These are phyloP conservation scores for Trichosporon faecale DNA, from an alignment of 1,284 basidiomycete species.

Conservation along the genomic window DNA sequence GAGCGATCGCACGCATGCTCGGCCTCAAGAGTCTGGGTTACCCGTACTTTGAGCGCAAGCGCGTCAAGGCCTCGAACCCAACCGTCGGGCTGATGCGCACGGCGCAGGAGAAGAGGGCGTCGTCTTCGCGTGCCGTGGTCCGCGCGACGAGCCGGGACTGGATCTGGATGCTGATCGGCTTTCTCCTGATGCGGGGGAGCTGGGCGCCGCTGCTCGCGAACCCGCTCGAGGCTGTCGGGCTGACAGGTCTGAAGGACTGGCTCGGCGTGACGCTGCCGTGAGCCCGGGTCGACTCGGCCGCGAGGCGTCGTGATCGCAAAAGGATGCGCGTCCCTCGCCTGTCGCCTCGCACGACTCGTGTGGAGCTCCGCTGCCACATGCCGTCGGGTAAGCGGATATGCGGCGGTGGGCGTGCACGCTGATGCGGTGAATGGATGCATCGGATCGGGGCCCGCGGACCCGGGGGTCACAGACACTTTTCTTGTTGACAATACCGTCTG, in stretches of 20 bases:
- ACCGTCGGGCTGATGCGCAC: conserved; percentile 14
- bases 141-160: conserved; percentile 33
- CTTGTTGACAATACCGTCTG: neutral
- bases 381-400: neutral
- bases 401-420: neutral
- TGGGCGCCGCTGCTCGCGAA: conserved; percentile 38
- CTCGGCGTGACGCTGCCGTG: conserved; percentile 18
- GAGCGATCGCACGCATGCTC: conserved; percentile 18
- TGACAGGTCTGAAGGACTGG: conserved; percentile 27
- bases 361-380: conserved; percentile 1
- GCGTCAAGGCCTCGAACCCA: conserved; percentile 4
- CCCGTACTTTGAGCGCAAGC: neutral
- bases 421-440: neutral
- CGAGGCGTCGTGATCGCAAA: neutral
- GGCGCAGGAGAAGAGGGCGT: conserved; percentile 16
- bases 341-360: neutral
- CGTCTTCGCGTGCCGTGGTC: conserved; percentile 3
- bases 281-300: neutral
- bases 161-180: conserved; percentile 48
- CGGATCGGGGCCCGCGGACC: neutral
- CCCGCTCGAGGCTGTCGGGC: conserved; percentile 36
- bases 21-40: conserved; percentile 30
- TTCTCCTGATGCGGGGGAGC: conserved; percentile 45
- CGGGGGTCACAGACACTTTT: neutral
- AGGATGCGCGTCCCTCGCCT: neutral